Base-by-base conservation (phyloP, 345 rosid species). In the Camelina sativa region DNA sequence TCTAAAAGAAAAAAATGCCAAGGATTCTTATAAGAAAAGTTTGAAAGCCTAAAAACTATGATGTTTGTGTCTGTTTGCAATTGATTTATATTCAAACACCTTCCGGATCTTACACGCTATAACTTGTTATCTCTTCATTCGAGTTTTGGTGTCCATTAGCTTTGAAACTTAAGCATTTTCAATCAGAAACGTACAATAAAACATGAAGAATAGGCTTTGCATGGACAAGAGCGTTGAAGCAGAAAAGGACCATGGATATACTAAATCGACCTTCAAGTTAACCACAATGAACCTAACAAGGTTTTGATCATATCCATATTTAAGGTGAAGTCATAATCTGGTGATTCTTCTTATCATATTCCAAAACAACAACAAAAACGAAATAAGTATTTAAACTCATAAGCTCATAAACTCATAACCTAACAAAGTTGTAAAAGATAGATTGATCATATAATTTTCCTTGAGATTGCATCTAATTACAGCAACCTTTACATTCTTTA, bases 361-460 rank as follows among this genome's bases (percentile, higher is more conserved):
- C 70, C 17, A 22, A 53, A 69, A 44, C 59, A 61, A 48, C 35
- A 19, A 11, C 50, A 8, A 67, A 50, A 67, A 30, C 22, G 40
- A 61, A 34, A 60, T n/a, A 51, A 66, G 60, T 67, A 44, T 62
- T 19, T 61, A 34, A 25, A 76, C 64, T 76, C 79, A 37, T 15
- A 16, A 13, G 69, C 57, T 76, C 79, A 67, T 37, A 20, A 20
- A 25, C 28, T 25, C 28, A 25, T 25, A 25, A 25, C 28, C 28
- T 25, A 25, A 25, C 28, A 25, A 25, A 25, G 28, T 75, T 62
- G 48, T 53, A 63, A 59, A 55, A 55, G 13, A 65, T 13, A 30
- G n/a, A 51, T 55, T 50, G 47, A 32, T 25, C 63, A 40, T 25
- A 11, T 22, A 10, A 47, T 43, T 47, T 25, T 25, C 62, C 41